Evolutionary conservation across 495 filamentous ascomycete species (phyloP).

Genomic region (Lasiosphaeriaceae sp.): DNA sequence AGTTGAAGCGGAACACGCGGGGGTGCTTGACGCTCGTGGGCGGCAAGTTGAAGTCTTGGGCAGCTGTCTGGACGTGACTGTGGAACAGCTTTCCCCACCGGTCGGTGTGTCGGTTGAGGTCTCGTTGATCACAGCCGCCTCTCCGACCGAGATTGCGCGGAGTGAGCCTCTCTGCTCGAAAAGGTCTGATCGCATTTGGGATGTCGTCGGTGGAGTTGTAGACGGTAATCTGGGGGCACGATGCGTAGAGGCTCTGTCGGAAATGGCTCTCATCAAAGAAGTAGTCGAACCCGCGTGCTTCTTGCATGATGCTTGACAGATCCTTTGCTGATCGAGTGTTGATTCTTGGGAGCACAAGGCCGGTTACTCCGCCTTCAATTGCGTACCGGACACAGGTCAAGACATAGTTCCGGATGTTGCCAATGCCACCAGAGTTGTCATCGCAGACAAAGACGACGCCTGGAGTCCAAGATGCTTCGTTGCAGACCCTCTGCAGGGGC

Average conservation of each 20-base stretch:
- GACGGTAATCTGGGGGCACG: slow-evolving; percentile 41
- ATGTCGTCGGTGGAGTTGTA: slow-evolving; percentile 34
- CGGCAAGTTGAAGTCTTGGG: slow-evolving; percentile 21
- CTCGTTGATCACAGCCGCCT: slow-evolving; percentile 40
- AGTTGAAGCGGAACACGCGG: slow-evolving; percentile 35
- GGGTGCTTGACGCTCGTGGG: slow-evolving; percentile 28
- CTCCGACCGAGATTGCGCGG: slow-evolving; percentile 38
- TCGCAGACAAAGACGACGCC: slow-evolving; percentile 46
- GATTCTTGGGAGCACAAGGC: slow-evolving; percentile 42
- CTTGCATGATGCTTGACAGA: slow-evolving; percentile 30
- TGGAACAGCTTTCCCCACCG: slow-evolving; percentile 34
- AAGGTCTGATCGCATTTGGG: slow-evolving; percentile 29
- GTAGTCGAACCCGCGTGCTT: slow-evolving; percentile 34
- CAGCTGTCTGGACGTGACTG: slow-evolving; percentile 18
- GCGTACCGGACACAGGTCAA: slow-evolving; percentile 48
- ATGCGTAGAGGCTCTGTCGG: slow-evolving; percentile 22
- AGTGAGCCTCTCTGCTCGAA: slow-evolving; percentile 33
- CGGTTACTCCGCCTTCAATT: slow-evolving; percentile 46
- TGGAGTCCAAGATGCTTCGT: slow-evolving; percentile 32
- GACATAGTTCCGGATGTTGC: slow-evolving; percentile 52
- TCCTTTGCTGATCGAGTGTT: slow-evolving; percentile 27
- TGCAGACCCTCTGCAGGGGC: slow-evolving; percentile 44
- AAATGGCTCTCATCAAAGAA: slow-evolving; percentile 47
- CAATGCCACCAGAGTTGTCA: slow-evolving; percentile 50
- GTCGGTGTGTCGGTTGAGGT: slow-evolving; percentile 44